Evolutionary conservation across 78 protist genomes (phyloP).

Genomic region (Dictyostelium firmibasis): DNA sequence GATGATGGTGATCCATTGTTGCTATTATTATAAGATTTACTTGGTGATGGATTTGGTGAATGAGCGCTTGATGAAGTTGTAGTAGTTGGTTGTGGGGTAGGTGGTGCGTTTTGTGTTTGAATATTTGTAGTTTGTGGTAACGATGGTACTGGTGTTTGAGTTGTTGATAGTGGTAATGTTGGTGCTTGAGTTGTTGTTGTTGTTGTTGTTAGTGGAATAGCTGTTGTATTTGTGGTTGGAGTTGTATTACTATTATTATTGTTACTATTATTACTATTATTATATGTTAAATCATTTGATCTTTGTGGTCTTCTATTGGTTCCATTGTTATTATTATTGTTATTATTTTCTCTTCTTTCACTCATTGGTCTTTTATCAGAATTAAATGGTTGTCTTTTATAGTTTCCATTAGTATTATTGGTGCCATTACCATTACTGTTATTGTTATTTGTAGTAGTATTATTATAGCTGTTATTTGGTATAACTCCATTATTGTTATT

Average conservation of each 20-base stretch:
- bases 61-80: neutral
- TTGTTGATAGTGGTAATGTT: neutral
- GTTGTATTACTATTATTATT: neutral
- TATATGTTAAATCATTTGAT: neutral
- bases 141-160: neutral
- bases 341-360: neutral
- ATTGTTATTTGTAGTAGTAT: too few species aligned
- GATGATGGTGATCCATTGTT: constrained; percentile 3
- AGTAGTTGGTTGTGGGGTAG: neutral
- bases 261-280: neutral
- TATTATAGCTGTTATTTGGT: too few species aligned
- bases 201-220: neutral
- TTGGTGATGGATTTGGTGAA: constrained; percentile 4
- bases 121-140: neutral
- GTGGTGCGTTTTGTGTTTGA: neutral
- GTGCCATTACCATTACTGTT: too few species aligned
- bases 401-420: too few species aligned
- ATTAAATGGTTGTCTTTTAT: constrained; percentile 4
- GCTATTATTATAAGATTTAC: neutral
- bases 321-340: neutral
- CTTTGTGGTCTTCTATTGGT: neutral
- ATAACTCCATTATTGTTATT: too few species aligned
- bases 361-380: neutral
- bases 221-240: neutral
- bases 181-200: neutral